Evolutionary conservation across 225 moss, liverwort and hornwort genomes (phyloP).

Genomic region (Asterella californica): DNA sequence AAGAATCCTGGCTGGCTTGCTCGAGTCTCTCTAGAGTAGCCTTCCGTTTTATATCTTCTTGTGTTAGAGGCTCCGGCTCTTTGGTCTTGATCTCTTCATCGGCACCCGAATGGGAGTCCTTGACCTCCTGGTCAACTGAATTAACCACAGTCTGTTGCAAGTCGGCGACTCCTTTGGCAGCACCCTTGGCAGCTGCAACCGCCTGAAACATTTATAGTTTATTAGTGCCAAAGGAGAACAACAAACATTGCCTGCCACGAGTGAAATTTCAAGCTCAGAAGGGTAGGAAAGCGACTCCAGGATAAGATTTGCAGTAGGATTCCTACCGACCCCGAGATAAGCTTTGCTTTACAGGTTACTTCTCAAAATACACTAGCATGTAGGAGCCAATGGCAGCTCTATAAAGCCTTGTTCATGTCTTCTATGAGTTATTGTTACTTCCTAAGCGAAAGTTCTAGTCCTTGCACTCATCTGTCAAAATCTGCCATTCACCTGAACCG

Average conservation of each 20-base stretch:
- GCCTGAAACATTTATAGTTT: conserved; percentile 48
- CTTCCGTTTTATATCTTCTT: conserved; percentile 65
- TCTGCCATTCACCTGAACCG: not conserved
- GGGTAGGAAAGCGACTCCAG: not conserved
- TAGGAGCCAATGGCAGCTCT: not conserved
- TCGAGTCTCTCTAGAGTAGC: conserved; percentile 75
- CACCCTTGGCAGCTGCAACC: conserved; percentile 71
- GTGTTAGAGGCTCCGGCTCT: conserved; percentile 45
- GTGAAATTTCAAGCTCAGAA: not conserved
- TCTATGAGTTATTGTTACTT: not conserved
- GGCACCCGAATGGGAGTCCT: conserved; percentile 1
- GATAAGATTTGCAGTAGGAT: too few species aligned
- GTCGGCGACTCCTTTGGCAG: conserved; percentile 80
- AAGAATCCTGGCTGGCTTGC: conserved; percentile 82
- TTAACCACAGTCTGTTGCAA: conserved; percentile 67
- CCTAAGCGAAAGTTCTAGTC: not conserved
- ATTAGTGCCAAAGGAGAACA: not conserved
- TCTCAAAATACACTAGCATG: not conserved
- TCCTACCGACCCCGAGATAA: too few species aligned
- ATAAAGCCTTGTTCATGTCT: not conserved
- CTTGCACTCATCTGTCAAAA: not conserved
- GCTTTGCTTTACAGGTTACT: too few species aligned
- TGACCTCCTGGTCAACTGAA: conserved; percentile 42
- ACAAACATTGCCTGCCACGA: not conserved
- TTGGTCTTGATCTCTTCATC: conserved; percentile 53